phyloP scores from a whole-genome alignment of 2,329 filamentous ascomycete genomes.

The Teratosphaeria destructans region DNA sequence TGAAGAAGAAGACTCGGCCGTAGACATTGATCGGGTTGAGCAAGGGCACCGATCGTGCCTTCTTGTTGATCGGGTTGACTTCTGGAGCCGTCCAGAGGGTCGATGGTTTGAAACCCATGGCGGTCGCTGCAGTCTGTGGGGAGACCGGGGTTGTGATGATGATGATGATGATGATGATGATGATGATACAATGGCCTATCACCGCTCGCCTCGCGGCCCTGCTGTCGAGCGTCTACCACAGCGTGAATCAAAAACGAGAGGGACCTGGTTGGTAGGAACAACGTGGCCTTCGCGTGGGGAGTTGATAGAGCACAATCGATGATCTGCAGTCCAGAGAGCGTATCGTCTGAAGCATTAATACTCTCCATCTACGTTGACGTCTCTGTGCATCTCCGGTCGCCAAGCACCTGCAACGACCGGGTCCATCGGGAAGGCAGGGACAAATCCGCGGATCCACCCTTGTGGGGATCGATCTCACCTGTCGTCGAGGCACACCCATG shows the following conservation, averaged over 20 bases:
- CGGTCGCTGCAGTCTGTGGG: background rate
- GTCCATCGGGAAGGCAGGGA: constrained; percentile 1
- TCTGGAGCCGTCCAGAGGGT: constrained; percentile 44
- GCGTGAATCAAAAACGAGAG: background rate
- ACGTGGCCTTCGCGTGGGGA: background rate
- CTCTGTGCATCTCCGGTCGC: constrained; percentile 12
- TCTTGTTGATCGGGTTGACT: constrained; percentile 74
- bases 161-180: background rate
- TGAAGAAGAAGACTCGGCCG: constrained; percentile 83
- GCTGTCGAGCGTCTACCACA: background rate
- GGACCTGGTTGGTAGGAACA: background rate
- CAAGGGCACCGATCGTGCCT: constrained; percentile 68
- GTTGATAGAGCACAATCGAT: background rate
- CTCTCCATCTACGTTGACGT: constrained; percentile 2
- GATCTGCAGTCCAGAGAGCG: background rate
- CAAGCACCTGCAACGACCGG: background rate
- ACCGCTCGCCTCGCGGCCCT: background rate
- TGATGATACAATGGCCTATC: background rate
- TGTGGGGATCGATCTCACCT: constrained; percentile 1
- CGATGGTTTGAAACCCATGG: constrained; percentile 4
- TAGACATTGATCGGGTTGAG: constrained; percentile 71
- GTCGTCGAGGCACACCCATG: background rate
- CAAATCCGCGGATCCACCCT: constrained; percentile 13
- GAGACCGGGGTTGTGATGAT: background rate
- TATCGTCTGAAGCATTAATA: constrained; percentile 2